Conservation (phyloP, 257 asterid species). For the Solanum sparsipilum region DNA sequence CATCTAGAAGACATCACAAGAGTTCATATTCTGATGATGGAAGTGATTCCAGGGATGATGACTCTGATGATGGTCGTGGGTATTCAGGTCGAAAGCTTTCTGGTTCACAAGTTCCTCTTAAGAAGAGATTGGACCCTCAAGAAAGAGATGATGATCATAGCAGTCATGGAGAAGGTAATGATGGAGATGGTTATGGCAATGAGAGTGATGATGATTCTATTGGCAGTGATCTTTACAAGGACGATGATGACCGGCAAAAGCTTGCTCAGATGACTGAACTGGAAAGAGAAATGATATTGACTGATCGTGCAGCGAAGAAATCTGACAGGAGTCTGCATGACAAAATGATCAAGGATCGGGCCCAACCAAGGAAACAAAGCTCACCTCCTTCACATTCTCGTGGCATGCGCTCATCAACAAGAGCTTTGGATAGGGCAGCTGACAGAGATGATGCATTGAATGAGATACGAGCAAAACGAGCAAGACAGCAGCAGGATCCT, state of each 20-base stretch:
- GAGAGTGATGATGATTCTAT: slow-evolving; percentile 88
- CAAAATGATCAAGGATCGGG: slow-evolving; percentile 28
- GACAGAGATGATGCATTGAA: slow-evolving; percentile 64
- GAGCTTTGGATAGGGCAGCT: slow-evolving; percentile 68
- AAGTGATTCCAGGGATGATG: slow-evolving; percentile 75
- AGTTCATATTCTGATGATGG: slow-evolving; percentile 72
- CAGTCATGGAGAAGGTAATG: slow-evolving; percentile 52
- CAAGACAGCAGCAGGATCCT: slow-evolving; percentile 48
- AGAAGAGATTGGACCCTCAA: slow-evolving; percentile 71
- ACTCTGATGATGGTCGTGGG: slow-evolving; percentile 71
- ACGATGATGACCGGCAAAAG: slow-evolving; percentile 75
- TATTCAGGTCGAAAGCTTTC: slow-evolving; percentile 70
- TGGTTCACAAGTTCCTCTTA: slow-evolving; percentile 79
- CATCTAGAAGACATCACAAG: slow-evolving; percentile 52
- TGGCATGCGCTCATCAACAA: slow-evolving; percentile 56
- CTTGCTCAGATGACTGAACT: slow-evolving; percentile 87
- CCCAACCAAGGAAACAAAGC: slow-evolving; percentile 47
- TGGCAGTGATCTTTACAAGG: slow-evolving; percentile 92
- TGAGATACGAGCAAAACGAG: slow-evolving; percentile 52
- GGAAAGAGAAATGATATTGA: slow-evolving; percentile 77
- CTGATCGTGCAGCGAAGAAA: slow-evolving; percentile 78
- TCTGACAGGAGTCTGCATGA: slow-evolving; percentile 76
- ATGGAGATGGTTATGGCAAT: slow-evolving; percentile 29
- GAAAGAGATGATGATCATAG: slow-evolving; percentile 70
- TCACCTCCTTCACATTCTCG: slow-evolving; percentile 72